Percentiles rank a stretch among this genome's conserved stretches.
Conservation (phyloP, 495 filamentous ascomycete genomes). For the Aspergillus ostianus region DNA sequence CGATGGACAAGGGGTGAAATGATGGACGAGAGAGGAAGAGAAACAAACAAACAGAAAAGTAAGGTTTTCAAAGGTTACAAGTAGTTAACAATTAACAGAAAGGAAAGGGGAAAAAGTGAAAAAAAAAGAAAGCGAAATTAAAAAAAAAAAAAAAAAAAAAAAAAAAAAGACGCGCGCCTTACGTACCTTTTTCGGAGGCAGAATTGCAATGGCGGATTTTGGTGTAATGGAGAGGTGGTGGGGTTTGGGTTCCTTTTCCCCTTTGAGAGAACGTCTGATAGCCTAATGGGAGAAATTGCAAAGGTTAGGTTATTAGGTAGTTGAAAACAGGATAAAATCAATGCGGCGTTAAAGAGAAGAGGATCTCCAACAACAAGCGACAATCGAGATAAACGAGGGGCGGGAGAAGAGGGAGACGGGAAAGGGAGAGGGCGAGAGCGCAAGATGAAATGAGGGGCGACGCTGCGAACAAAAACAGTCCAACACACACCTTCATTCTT, state of each 20-base stretch:
- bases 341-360: slow-evolving; percentile 1
- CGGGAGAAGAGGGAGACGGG: slow-evolving; percentile 4
- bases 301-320: slow-evolving; percentile 7
- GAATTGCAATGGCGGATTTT: slow-evolving; percentile 91
- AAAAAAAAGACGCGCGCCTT: slow-evolving; percentile 23
- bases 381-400: slow-evolving; percentile 23
- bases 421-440: neutral
- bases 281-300: slow-evolving; percentile 48
- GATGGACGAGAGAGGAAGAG: slow-evolving; percentile 7
- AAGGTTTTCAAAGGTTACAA: neutral
- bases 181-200: slow-evolving; percentile 91
- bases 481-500: slow-evolving; percentile 27
- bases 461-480: neutral
- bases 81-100: neutral
- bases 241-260: slow-evolving; percentile 71
- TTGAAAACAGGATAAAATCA: neutral
- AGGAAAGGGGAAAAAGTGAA: slow-evolving; percentile 5
- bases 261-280: slow-evolving; percentile 82
- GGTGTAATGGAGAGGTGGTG: slow-evolving; percentile 83
- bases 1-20: slow-evolving; percentile 10
- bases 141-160: slow-evolving; percentile 10
- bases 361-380: slow-evolving; percentile 18
- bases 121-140: slow-evolving; percentile 11
- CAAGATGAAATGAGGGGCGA: slow-evolving; percentile 13
- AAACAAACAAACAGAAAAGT: slow-evolving; percentile 2